A percentile compares a stretch with the other conserved stretches of the same genome.
Conservation (phyloP, 2,329 filamentous ascomycete genomes). For the Trichoderma sp. region DNA sequence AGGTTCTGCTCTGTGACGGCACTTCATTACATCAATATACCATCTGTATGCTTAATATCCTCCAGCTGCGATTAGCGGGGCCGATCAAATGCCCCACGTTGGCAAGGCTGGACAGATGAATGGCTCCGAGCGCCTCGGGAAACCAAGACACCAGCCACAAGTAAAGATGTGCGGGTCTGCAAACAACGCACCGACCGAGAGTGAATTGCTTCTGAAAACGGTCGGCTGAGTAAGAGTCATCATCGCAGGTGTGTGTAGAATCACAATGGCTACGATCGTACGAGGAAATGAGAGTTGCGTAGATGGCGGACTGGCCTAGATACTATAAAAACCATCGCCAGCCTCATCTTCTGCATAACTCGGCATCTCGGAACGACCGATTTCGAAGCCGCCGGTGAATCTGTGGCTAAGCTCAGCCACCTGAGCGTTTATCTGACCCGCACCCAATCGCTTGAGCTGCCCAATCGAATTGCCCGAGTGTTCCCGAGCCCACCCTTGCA, state of each 20-base stretch:
- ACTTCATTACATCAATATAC: slow-evolving; percentile 2
- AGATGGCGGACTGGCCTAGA: not conserved
- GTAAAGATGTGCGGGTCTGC: not conserved
- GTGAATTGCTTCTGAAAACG: not conserved
- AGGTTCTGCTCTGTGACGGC: not conserved
- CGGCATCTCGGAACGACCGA: slow-evolving; percentile 1
- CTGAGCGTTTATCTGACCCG: not conserved
- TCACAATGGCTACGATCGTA: not conserved
- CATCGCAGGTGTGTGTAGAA: not conserved
- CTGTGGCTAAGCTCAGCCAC: slow-evolving; percentile 16
- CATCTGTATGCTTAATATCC: not conserved
- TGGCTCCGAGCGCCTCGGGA: slow-evolving; percentile 3
- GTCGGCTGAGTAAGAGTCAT: no score
- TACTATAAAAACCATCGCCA: not conserved
- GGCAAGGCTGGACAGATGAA: slow-evolving; percentile 15
- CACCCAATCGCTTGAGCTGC: not conserved
- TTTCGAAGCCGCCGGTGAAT: not conserved
- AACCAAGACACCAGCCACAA: slow-evolving; percentile 15
- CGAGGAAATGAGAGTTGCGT: not conserved
- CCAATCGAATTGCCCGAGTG: slow-evolving; percentile 17
- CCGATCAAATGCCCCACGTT: slow-evolving; percentile 19
- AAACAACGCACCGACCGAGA: no score
- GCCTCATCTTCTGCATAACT: not conserved
- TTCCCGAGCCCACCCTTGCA: slow-evolving; percentile 13
- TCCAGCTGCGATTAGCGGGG: not conserved